These are phyloP conservation scores for Chamaecyparis obtusa DNA, from an alignment of 75 land plant genomes.

Conservation along the genomic window DNA sequence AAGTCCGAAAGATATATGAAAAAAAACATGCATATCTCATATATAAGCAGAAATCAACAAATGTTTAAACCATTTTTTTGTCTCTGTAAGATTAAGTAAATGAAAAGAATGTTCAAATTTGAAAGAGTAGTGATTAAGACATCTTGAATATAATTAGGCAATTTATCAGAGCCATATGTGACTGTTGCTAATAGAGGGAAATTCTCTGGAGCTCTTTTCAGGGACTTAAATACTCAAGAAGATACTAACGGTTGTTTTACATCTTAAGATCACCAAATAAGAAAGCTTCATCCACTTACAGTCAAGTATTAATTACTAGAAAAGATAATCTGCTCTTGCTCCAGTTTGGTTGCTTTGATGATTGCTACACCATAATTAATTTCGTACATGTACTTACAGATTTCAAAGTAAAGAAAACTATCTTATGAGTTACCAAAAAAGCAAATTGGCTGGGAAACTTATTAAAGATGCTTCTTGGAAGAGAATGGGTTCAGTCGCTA, in stretches of 20 bases:
- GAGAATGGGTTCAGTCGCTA: no score
- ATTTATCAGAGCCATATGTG: background rate
- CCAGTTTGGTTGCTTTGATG: background rate
- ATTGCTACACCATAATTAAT: background rate
- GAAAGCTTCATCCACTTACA: background rate
- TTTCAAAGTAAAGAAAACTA: no score
- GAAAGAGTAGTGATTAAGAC: background rate
- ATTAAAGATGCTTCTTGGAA: no score
- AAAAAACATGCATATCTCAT: background rate
- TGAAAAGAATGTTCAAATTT: background rate
- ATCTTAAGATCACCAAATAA: background rate
- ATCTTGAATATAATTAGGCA: background rate
- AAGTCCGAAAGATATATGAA: background rate
- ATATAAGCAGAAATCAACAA: background rate
- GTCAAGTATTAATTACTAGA: background rate
- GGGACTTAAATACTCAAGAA: background rate
- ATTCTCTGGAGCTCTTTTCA: background rate
- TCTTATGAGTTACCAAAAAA: no score
- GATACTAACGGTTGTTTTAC: background rate
- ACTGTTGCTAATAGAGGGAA: background rate
- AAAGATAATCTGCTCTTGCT: background rate
- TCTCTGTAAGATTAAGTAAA: background rate
- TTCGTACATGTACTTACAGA: background rate
- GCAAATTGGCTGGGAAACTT: no score
- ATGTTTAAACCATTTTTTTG: background rate